Percentiles rank a stretch among this genome's conserved stretches.
Evolutionary conservation across 2,329 filamentous ascomycete genomes (phyloP).

Genomic region (Aplosporella prunicola): DNA sequence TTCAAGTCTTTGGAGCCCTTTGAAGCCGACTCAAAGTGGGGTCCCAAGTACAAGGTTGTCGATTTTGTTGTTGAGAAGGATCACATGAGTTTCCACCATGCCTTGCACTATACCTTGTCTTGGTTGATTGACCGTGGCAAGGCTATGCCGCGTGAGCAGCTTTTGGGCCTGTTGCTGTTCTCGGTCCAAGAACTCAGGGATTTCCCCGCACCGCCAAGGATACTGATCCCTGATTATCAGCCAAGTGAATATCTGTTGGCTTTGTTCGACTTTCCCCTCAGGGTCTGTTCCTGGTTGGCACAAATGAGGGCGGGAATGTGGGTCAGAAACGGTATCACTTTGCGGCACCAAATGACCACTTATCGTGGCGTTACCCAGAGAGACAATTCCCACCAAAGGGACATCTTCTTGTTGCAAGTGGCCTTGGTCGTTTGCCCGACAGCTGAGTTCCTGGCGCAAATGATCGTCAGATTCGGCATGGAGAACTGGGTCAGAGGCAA

Average conservation of each 20-base stretch:
- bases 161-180: conserved; percentile 62
- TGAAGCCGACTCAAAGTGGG: conserved; percentile 57
- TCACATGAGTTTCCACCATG: conserved; percentile 94
- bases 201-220: conserved; percentile 51
- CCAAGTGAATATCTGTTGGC: conserved; percentile 76
- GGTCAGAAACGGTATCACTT: conserved; percentile 93
- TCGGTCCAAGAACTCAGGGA: conserved; percentile 60
- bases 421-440: conserved; percentile 80
- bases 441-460: conserved; percentile 72
- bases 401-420: conserved; percentile 88
- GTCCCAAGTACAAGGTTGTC: conserved; percentile 52
- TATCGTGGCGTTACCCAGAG: conserved; percentile 83
- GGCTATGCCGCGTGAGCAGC: conserved; percentile 56
- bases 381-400: conserved; percentile 87
- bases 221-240: conserved; percentile 47
- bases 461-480: conserved; percentile 87
- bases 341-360: conserved; percentile 88
- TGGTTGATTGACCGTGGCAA: conserved; percentile 91
- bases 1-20: conserved; percentile 74
- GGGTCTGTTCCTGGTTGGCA: conserved; percentile 90
- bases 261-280: conserved; percentile 83
- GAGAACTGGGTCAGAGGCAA: conserved; percentile 76
- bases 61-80: conserved; percentile 83
- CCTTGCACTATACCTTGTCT: conserved; percentile 88
- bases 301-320: conserved; percentile 99